A percentile compares a stretch with the other conserved stretches of the same genome.
Evolutionary conservation across 768 basidiomycete genomes (phyloP).

Genomic region (Cystofilobasidium bisporidii): DNA sequence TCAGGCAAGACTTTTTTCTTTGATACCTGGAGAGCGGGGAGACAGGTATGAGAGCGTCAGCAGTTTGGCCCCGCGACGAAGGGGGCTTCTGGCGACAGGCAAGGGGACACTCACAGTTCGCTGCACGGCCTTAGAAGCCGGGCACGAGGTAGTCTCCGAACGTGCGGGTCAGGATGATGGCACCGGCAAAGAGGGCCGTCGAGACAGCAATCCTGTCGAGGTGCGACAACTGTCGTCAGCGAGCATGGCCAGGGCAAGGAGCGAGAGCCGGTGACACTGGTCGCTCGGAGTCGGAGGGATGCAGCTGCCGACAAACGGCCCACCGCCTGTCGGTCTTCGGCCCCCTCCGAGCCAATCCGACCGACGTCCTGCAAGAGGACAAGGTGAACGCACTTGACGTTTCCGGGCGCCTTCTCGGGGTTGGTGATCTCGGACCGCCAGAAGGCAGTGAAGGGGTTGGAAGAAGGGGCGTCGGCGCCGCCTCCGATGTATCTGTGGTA

Average conservation of each 20-base stretch:
- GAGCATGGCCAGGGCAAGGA: too few species aligned
- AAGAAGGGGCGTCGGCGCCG: conserved; percentile 14
- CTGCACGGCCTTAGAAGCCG: conserved; percentile 7
- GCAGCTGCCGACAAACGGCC: not conserved
- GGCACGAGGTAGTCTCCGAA: conserved; percentile 27
- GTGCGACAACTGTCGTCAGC: not conserved
- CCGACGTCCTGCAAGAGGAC: not conserved
- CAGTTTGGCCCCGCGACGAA: not conserved
- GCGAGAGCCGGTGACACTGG: not conserved
- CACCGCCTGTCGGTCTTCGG: too few species aligned
- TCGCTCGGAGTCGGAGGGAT: not conserved
- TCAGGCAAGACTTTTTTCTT: not conserved
- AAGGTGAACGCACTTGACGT: conserved; percentile 16
- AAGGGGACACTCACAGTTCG: not conserved
- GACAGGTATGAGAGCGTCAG: not conserved
- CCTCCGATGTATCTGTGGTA: conserved; percentile 19
- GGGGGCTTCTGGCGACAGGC: too few species aligned
- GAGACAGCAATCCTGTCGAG: conserved; percentile 24
- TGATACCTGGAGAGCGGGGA: not conserved
- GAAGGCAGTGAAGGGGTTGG: conserved; percentile 19
- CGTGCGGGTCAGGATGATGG: conserved; percentile 25
- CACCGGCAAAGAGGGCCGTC: conserved; percentile 25
- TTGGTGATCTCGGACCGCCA: conserved; percentile 23
- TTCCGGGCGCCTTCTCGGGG: conserved; percentile 25
- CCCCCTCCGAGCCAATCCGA: not conserved